Percentiles rank a stretch among this genome's conserved stretches.
phyloP scores from a whole-genome alignment of 352 stramenopile genomes.

The Pythium biforme region DNA sequence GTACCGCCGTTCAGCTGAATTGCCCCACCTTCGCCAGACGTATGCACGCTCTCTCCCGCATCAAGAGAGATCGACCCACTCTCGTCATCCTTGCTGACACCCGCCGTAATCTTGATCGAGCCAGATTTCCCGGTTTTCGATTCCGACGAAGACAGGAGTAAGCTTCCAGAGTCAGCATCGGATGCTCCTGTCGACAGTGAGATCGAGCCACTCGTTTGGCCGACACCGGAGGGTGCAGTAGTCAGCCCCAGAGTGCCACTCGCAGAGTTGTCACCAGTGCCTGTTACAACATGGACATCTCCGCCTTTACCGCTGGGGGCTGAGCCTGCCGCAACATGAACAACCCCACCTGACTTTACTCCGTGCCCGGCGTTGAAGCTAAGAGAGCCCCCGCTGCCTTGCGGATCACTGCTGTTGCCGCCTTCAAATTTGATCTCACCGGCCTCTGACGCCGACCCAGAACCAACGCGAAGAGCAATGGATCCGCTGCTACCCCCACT shows the following conservation, averaged over 20 bases:
- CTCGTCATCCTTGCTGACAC: neutral
- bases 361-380: conserved; percentile 1
- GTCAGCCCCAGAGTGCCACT: conserved; percentile 17
- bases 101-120: neutral
- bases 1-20: neutral
- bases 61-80: conserved; percentile 12
- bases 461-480: conserved; percentile 8
- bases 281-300: conserved; percentile 1
- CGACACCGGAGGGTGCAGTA: conserved; percentile 6
- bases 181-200: conserved; percentile 17
- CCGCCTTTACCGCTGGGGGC: conserved; percentile 1
- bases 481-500: conserved; percentile 14
- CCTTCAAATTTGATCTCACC: neutral
- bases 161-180: conserved; percentile 13
- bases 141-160: conserved; percentile 18
- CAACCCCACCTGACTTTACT: conserved; percentile 3
- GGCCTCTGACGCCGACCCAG: neutral
- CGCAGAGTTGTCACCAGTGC: conserved; percentile 1
- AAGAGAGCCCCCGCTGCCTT: conserved; percentile 5
- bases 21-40: neutral
- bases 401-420: conserved; percentile 17
- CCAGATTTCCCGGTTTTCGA: conserved; percentile 7
- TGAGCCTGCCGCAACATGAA: conserved; percentile 7
- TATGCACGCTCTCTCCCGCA: conserved; percentile 3
- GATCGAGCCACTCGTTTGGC: conserved; percentile 18